These are phyloP conservation scores for Phaeodactylum tricornutum DNA, from an alignment of 108 stramenopile genomes.

Conservation along the genomic window DNA sequence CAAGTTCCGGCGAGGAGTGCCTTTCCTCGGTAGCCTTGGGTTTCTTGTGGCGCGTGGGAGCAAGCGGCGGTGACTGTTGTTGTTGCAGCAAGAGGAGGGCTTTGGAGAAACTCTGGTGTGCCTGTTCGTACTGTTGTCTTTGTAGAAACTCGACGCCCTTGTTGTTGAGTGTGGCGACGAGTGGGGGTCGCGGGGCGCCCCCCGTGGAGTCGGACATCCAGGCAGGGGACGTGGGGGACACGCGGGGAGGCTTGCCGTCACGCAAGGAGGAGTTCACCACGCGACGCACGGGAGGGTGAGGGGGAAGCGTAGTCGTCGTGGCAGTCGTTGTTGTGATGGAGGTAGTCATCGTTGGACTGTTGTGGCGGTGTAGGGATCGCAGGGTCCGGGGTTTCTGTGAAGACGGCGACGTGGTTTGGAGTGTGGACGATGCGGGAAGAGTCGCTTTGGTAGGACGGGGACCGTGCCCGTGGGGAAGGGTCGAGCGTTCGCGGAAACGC, in stretches of 20 bases:
- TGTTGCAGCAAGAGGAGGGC: conserved; percentile 13
- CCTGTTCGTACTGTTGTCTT: conserved; percentile 18
- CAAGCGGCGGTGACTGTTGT: not conserved
- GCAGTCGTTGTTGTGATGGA: no score
- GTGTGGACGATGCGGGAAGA: no score
- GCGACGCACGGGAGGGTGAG: no score
- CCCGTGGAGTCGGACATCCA: no score
- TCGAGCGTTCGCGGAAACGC: no score
- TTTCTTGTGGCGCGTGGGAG: not conserved
- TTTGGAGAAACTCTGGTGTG: conserved; percentile 9
- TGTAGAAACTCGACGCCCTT: conserved; percentile 22
- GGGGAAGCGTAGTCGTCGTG: no score
- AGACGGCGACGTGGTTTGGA: no score
- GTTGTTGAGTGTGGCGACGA: conserved; percentile 32
- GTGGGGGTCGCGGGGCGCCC: conserved; percentile 11
- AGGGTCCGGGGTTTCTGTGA: no score
- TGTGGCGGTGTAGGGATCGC: no score
- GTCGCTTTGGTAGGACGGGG: no score
- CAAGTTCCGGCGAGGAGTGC: not conserved
- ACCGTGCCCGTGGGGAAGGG: no score
- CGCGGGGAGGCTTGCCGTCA: not conserved
- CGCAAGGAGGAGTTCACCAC: conserved; percentile 2
- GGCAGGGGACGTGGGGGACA: not conserved
- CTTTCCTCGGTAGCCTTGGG: not conserved
- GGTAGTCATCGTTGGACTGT: no score